A percentile compares a stretch with the other conserved stretches of the same genome.
These are phyloP conservation scores for Sphagnum contortum DNA, from an alignment of 225 moss, liverwort and hornwort species.

Conservation along the genomic window DNA sequence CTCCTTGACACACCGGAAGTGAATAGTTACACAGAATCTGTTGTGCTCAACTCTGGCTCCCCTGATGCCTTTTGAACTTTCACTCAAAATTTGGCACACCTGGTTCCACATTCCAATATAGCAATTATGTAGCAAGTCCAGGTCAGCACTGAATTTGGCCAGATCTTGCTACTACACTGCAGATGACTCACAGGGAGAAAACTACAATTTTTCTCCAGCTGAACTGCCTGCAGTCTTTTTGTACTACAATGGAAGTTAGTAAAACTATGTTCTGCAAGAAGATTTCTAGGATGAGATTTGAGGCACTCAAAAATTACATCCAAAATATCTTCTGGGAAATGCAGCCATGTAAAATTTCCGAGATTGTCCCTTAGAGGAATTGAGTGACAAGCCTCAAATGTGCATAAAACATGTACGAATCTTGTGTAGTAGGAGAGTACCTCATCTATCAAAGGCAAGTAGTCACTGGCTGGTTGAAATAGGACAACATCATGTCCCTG, in stretches of 20 bases:
- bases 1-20: constrained; percentile 88
- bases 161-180: too few relatives aligned
- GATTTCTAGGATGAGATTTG: constrained; percentile 4
- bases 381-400: neutral
- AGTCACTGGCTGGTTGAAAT: constrained; percentile 85
- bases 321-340: neutral
- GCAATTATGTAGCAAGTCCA: neutral
- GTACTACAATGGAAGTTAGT: neutral
- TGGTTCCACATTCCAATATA: constrained; percentile 12
- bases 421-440: constrained; percentile 13
- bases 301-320: constrained; percentile 6
- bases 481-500: constrained; percentile 88
- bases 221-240: too few relatives aligned
- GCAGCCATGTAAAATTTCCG: neutral
- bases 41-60: constrained; percentile 88
- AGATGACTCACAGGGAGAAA: too few relatives aligned
- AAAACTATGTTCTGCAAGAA: neutral
- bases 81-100: constrained; percentile 63
- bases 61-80: constrained; percentile 40
- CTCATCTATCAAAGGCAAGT: constrained; percentile 64
- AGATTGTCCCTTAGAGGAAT: neutral
- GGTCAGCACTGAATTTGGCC: too few relatives aligned
- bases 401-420: neutral
- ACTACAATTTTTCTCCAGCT: too few relatives aligned
- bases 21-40: constrained; percentile 81